These are phyloP conservation scores for Xylariomycetidae sp. DNA, from an alignment of 2,329 filamentous ascomycete genomes.

Conservation along the genomic window DNA sequence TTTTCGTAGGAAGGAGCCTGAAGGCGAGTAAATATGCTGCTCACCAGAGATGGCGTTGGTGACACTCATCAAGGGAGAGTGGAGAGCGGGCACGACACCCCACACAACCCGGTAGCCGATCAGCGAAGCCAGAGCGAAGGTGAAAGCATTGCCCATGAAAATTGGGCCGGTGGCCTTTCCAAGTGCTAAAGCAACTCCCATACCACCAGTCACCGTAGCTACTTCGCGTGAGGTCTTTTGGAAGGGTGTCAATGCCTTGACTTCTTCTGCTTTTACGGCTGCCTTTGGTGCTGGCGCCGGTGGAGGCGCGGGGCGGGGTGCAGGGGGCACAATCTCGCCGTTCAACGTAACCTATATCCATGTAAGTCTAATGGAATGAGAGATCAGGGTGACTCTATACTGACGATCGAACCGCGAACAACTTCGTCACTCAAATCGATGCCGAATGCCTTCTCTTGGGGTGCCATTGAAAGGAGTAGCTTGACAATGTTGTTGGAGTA, in stretches of 20 bases:
- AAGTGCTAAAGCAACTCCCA: slow-evolving; percentile 69
- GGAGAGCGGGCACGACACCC: slow-evolving; percentile 78
- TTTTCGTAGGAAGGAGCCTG: neutral
- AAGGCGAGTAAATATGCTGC: slow-evolving; percentile 4
- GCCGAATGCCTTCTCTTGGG: slow-evolving; percentile 73
- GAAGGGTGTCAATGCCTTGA: slow-evolving; percentile 72
- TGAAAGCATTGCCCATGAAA: slow-evolving; percentile 86
- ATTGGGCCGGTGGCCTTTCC: slow-evolving; percentile 77
- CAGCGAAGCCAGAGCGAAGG: slow-evolving; percentile 75
- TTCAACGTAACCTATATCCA: no score
- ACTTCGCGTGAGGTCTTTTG: slow-evolving; percentile 76
- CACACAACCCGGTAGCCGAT: slow-evolving; percentile 87
- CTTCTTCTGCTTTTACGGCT: slow-evolving; percentile 45
- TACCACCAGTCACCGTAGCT: slow-evolving; percentile 67
- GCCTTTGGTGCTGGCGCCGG: slow-evolving; percentile 44
- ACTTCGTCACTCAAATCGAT: slow-evolving; percentile 81
- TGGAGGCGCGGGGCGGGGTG: slow-evolving; percentile 61
- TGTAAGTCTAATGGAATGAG: no score
- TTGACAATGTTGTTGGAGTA: slow-evolving; percentile 96
- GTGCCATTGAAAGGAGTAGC: slow-evolving; percentile 75
- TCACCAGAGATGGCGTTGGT: slow-evolving; percentile 83
- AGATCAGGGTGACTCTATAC: no score
- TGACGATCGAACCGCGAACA: slow-evolving; percentile 79
- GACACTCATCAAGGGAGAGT: slow-evolving; percentile 87
- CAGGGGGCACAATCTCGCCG: slow-evolving; percentile 70